Base-by-base conservation (phyloP, 2,329 filamentous ascomycete species). In the Knufia fluminis region DNA sequence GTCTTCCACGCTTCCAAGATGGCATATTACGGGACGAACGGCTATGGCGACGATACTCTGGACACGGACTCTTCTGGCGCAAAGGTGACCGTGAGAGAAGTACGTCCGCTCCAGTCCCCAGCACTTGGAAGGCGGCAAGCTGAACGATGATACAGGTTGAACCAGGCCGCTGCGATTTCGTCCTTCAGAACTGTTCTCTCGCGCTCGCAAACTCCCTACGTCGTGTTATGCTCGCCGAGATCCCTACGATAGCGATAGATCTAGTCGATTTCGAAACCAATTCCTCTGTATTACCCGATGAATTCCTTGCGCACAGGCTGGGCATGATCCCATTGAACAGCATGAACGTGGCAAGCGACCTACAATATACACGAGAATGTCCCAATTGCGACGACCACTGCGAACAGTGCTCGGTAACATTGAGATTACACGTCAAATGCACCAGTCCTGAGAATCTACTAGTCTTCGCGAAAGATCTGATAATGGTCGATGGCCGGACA, bases 251-350 rank as follows among this genome's bases (percentile, higher is more conserved):
- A 60, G 90, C 92, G 55, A 90, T 97, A 66, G 91, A 98, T 63
- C 79, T 95, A 12, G 90, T 97, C 55, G 88, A 97, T 67, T 83
- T 98, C 57, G 83, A 94, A 63, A 79, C 78, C 62, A 98, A 98
- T 74, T 94, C 85, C 51, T 94, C 90, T n/a, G 90, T 96, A 3
- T 80, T 97, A 12, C 86, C 91, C 53, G 91, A 98, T 68, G 91
- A 98, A 69, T 95, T 97, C 68, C 83, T 98, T 58, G 85, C 87
- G 43, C 91, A 97, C 68, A 85, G 91, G 40, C 78, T 98, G 12
- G 91, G 92, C 26, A 80, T 97, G 41, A 82, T 97, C 50, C 92
- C 92, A 1, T 79, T 98, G 42, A 83, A 85, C 65, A 86, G 87
- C 51, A 86, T 86, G 62, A 85, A 86, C 63, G 83, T 91, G 60